These are phyloP conservation scores for Aureoboletus auriporus DNA, from an alignment of 768 basidiomycete genomes.

Conservation along the genomic window DNA sequence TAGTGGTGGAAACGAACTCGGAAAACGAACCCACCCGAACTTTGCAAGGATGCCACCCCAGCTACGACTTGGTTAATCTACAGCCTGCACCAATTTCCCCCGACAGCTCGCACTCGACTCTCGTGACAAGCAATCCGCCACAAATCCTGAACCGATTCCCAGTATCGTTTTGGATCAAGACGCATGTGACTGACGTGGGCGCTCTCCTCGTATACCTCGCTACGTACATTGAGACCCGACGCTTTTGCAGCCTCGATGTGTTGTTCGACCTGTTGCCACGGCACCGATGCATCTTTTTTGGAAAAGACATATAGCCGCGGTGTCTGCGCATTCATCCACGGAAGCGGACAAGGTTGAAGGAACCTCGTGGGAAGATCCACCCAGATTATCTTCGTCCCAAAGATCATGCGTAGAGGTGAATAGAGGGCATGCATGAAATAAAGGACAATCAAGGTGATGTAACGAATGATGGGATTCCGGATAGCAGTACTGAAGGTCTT, in stretches of 20 bases:
- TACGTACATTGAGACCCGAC: slow-evolving; percentile 21
- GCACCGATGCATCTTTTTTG: slow-evolving; percentile 28
- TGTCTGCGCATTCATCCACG: slow-evolving; percentile 29
- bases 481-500: slow-evolving; percentile 21
- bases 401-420: slow-evolving; percentile 1
- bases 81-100: too few relatives aligned
- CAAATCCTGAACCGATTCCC: slow-evolving; percentile 19
- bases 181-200: slow-evolving; percentile 34
- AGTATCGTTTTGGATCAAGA: slow-evolving; percentile 26
- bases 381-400: slow-evolving; percentile 12
- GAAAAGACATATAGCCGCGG: slow-evolving; percentile 37
- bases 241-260: slow-evolving; percentile 23
- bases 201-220: slow-evolving; percentile 31
- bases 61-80: too few relatives aligned
- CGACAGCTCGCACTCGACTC: background rate
- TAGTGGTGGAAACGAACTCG: too few relatives aligned
- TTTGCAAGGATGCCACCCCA: too few relatives aligned
- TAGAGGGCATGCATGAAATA: slow-evolving; percentile 11
- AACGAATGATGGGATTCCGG: slow-evolving; percentile 17
- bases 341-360: slow-evolving; percentile 24
- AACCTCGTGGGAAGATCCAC: slow-evolving; percentile 7
- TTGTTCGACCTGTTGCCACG: slow-evolving; percentile 21
- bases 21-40: too few relatives aligned
- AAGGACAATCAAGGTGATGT: slow-evolving; percentile 10
- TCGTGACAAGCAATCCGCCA: slow-evolving; percentile 17